phyloP scores from a whole-genome alignment of 495 filamentous ascomycete genomes.

The Penicillium steckii region DNA sequence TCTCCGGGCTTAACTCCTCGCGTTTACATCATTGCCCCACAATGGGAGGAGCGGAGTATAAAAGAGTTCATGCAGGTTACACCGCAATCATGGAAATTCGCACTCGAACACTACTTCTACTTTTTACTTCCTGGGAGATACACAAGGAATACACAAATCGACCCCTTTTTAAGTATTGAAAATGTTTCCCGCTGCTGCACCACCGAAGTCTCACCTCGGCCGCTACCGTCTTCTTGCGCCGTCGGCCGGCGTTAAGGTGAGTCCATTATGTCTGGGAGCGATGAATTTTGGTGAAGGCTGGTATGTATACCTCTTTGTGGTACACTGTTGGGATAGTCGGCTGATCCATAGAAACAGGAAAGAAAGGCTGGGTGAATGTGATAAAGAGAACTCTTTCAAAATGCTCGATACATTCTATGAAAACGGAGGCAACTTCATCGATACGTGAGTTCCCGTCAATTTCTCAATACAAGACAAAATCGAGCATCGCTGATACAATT shows the following conservation, averaged over 20 bases:
- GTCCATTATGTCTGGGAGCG: constrained; percentile 58
- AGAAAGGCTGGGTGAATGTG: constrained; percentile 54
- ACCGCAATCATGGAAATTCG: no score
- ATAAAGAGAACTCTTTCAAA: constrained; percentile 57
- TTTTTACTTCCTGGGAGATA: not conserved
- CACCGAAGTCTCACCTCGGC: constrained; percentile 40
- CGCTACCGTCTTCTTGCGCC: constrained; percentile 61
- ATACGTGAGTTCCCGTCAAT: constrained; percentile 56
- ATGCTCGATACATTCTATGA: constrained; percentile 68
- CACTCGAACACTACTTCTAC: not conserved
- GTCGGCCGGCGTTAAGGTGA: constrained; percentile 55
- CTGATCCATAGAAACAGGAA: constrained; percentile 22
- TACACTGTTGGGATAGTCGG: not conserved
- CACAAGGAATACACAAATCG: not conserved
- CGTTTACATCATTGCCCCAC: no score
- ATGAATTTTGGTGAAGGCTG: constrained; percentile 64
- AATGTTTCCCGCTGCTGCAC: constrained; percentile 1
- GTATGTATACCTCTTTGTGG: constrained; percentile 18
- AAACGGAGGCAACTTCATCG: constrained; percentile 75
- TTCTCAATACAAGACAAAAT: no score
- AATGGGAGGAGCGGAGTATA: no score
- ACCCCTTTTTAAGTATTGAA: no score
- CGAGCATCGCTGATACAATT: no score
- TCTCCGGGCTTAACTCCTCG: no score
- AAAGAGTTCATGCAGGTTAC: no score